Evolutionary conservation across 139 green algal species (phyloP).

Genomic region (Yamagishiella unicocca): DNA sequence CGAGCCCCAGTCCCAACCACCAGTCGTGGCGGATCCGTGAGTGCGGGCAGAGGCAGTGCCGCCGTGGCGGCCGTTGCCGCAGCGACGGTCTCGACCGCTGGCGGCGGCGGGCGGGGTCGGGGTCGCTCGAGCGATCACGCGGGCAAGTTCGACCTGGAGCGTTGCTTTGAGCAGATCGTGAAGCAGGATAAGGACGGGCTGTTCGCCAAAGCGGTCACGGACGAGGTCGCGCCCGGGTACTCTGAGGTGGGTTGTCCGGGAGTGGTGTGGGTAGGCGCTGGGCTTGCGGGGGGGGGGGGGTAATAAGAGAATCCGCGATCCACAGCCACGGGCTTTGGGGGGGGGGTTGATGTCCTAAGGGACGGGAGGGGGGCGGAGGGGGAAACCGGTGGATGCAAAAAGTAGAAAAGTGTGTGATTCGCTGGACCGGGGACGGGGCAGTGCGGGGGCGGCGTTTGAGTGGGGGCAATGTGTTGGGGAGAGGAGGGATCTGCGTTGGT

Average conservation of each 20-base stretch:
- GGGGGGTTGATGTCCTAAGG: too few species aligned
- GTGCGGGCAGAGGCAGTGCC: neutral
- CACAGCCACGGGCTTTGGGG: too few species aligned
- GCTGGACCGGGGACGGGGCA: too few species aligned
- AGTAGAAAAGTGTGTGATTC: neutral
- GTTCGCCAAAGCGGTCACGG: conserved; percentile 42
- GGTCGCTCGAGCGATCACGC: conserved; percentile 6
- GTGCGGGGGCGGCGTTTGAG: too few species aligned
- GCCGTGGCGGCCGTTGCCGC: neutral
- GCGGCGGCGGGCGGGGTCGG: neutral
- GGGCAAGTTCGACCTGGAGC: conserved; percentile 18
- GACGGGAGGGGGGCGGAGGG: neutral
- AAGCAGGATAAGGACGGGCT: conserved; percentile 49
- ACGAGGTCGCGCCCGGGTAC: conserved; percentile 41
- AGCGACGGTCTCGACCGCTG: neutral
- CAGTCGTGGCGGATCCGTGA: neutral
- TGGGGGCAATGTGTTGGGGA: too few species aligned
- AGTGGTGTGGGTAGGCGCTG: too few species aligned
- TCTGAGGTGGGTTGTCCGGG: conserved; percentile 35
- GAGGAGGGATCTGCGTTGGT: too few species aligned
- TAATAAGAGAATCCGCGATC: too few species aligned
- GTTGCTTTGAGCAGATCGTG: conserved; percentile 38
- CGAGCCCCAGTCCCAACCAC: neutral
- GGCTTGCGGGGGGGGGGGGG: too few species aligned
- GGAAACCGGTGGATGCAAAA: neutral